Conservation (phyloP, 2,329 filamentous ascomycete genomes). For the Orbilia oligospora region DNA sequence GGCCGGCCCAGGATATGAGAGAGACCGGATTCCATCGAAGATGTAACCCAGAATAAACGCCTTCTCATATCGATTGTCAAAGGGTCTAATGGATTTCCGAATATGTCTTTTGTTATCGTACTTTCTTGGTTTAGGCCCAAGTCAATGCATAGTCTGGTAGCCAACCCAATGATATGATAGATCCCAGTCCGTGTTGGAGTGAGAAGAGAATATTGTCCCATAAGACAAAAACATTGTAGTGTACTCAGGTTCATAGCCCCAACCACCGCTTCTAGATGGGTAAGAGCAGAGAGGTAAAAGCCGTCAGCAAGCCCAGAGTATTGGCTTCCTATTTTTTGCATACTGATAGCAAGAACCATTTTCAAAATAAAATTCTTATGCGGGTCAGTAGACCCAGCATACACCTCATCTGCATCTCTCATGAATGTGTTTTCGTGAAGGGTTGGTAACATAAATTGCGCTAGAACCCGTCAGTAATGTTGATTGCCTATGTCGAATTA, state of each 20-base stretch:
- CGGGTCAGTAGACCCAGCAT: conserved; percentile 80
- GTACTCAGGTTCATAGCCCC: conserved; percentile 91
- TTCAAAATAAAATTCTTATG: conserved; percentile 90
- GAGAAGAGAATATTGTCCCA: conserved; percentile 90
- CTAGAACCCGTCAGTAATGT: conserved; percentile 68
- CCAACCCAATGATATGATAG: conserved; percentile 92
- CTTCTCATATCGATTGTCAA: conserved; percentile 90
- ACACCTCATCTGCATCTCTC: conserved; percentile 83
- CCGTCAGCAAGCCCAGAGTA: conserved; percentile 96
- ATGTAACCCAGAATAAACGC: conserved; percentile 87
- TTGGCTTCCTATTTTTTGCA: conserved; percentile 84
- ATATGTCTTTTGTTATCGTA: conserved; percentile 79
- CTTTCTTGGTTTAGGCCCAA: conserved; percentile 89
- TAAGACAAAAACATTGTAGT: conserved; percentile 87
- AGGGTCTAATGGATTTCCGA: conserved; percentile 75
- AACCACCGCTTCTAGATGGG: conserved; percentile 84
- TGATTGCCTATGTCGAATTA: neutral
- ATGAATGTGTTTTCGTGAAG: conserved; percentile 86
- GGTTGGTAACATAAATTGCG: conserved; percentile 87
- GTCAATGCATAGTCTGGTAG: conserved; percentile 88
- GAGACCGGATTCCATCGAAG: conserved; percentile 87
- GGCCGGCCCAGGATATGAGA: conserved; percentile 90
- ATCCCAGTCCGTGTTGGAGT: conserved; percentile 91
- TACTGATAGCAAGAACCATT: conserved; percentile 93
- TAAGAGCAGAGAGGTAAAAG: conserved; percentile 92